These are phyloP conservation scores for Eudorina sp. DNA, from an alignment of 139 green algal species.

Conservation along the genomic window DNA sequence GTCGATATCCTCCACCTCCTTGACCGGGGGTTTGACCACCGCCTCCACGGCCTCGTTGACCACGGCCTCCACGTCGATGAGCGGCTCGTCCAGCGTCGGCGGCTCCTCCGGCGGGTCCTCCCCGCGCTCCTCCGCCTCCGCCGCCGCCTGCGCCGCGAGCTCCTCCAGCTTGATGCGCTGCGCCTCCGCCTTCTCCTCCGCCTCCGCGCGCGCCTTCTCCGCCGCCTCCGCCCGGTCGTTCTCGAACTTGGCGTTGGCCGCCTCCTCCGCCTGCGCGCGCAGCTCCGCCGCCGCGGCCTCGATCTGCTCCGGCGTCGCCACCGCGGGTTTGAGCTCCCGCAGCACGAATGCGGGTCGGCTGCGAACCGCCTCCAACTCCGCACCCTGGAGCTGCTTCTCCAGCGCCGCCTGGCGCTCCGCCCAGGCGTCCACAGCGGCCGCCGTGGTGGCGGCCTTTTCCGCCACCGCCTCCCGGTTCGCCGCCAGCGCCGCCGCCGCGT, in stretches of 20 bases:
- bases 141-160: conserved; percentile 46
- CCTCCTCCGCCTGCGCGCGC: conserved; percentile 48
- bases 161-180: conserved; percentile 61
- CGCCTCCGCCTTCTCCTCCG: conserved; percentile 58
- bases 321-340: conserved; percentile 49
- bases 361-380: conserved; percentile 57
- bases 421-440: conserved; percentile 40
- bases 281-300: conserved; percentile 55
- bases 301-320: conserved; percentile 45
- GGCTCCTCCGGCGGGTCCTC: conserved; percentile 44
- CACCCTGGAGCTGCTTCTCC: conserved; percentile 35
- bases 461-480: conserved; percentile 12
- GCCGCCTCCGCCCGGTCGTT: conserved; percentile 48
- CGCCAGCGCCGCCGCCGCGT: conserved; percentile 39
- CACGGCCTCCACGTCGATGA: conserved; percentile 70
- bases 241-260: conserved; percentile 62
- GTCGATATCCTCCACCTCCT: conserved; percentile 67
- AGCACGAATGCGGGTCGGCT: conserved; percentile 64
- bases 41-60: conserved; percentile 62
- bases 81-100: conserved; percentile 34
- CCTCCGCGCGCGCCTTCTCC: conserved; percentile 53
- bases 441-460: conserved; percentile 36
- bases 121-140: conserved; percentile 25
- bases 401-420: conserved; percentile 52
- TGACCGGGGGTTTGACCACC: conserved; percentile 56